A percentile compares a stretch with the other conserved stretches of the same genome.
phyloP scores from a whole-genome alignment of 345 rosid species.

The Leavenworthia alabamica region DNA sequence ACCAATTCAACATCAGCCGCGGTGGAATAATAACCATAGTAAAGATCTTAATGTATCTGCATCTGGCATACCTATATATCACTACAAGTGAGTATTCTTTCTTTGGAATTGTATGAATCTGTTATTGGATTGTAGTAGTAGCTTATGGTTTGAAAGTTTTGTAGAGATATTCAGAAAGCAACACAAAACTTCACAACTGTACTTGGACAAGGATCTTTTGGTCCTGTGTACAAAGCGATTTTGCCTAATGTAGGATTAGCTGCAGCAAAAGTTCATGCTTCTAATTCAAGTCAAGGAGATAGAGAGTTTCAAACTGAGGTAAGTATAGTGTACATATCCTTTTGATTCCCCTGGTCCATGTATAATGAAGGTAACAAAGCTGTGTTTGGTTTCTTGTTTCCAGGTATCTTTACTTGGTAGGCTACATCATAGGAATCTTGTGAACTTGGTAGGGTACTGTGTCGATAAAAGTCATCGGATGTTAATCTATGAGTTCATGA shows the following conservation, averaged over 20 bases:
- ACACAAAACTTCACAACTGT: constrained; percentile 74
- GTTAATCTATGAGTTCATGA: constrained; percentile 92
- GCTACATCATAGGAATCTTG: constrained; percentile 92
- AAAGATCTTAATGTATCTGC: constrained; percentile 63
- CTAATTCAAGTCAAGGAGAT: constrained; percentile 85
- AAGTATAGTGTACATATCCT: background rate
- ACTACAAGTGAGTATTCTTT: constrained; percentile 62
- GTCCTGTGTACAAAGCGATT: constrained; percentile 83
- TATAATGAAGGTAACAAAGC: background rate
- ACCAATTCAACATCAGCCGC: constrained; percentile 36
- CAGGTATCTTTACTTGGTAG: constrained; percentile 87
- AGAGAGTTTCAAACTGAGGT: constrained; percentile 97
- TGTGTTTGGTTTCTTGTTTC: constrained; percentile 18
- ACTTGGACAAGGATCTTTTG: constrained; percentile 90
- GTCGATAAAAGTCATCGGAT: constrained; percentile 73
- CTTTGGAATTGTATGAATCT: background rate
- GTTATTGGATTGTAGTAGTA: background rate
- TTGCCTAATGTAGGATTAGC: constrained; percentile 57
- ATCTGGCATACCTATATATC: constrained; percentile 70
- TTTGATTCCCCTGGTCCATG: background rate
- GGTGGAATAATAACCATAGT: constrained; percentile 56
- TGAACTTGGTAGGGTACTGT: constrained; percentile 86
- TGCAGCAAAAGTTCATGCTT: constrained; percentile 90
- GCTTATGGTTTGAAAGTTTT: constrained; percentile 11
- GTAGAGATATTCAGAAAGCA: constrained; percentile 93